phyloP scores from a whole-genome alignment of 345 rosid genomes.

The Schrenkiella parvula region DNA sequence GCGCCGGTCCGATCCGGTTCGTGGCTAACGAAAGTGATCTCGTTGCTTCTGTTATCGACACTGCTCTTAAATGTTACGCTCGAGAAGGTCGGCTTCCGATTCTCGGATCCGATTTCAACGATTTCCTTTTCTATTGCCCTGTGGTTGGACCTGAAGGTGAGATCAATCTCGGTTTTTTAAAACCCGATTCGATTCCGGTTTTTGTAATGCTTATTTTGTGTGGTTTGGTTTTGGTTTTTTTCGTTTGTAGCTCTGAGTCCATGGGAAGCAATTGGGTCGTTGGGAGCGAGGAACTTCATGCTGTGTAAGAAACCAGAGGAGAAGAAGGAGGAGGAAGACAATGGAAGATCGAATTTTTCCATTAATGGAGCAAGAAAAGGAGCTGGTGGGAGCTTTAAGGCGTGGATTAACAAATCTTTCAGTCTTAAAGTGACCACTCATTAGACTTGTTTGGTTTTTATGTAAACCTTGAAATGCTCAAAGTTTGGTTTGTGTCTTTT shows the following conservation, averaged over 20 bases:
- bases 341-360: conserved; percentile 33
- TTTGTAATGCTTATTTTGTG: too few relatives aligned
- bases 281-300: conserved; percentile 63
- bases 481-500: conserved; percentile 6
- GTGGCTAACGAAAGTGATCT: conserved; percentile 77
- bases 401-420: conserved; percentile 69
- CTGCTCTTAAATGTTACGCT: conserved; percentile 75
- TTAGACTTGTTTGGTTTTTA: conserved; percentile 14
- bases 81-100: conserved; percentile 91
- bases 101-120: conserved; percentile 67
- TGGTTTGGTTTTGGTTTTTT: too few relatives aligned
- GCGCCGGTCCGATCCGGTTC: conserved; percentile 92
- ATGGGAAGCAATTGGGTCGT: conserved; percentile 56
- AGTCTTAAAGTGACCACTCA: conserved; percentile 47
- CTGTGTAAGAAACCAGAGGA: conserved; percentile 68
- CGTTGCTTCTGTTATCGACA: conserved; percentile 67
- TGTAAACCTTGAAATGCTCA: not conserved
- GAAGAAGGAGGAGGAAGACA: conserved; percentile 33
- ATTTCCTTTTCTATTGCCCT: conserved; percentile 69
- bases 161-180: not conserved
- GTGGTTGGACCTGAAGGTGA: conserved; percentile 56
- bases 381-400: conserved; percentile 54
- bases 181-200: not conserved
- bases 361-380: conserved; percentile 36
- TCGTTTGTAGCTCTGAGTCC: conserved; percentile 49